Percentiles rank a stretch among this genome's conserved stretches.
Evolutionary conservation across 129 eudicot genomes (phyloP).

Genomic region (Glebionis coronaria): DNA sequence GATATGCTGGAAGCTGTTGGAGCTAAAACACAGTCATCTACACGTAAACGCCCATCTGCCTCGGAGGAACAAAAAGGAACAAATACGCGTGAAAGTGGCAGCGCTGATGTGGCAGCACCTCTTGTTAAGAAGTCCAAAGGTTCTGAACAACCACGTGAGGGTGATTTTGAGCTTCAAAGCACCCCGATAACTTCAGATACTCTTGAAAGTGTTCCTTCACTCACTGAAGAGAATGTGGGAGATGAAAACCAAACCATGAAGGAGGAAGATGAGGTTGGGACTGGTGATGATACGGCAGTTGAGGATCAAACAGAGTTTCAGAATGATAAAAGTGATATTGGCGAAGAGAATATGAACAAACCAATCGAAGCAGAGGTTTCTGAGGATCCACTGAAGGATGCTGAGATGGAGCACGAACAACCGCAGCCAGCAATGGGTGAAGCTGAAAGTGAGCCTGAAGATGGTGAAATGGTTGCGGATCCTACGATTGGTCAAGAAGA

Average conservation of each 20-base stretch:
- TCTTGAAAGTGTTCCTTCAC: conserved; percentile 27
- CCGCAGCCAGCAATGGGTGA: conserved; percentile 43
- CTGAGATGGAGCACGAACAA: conserved; percentile 48
- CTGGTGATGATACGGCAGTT: conserved; percentile 36
- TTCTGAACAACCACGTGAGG: conserved; percentile 44
- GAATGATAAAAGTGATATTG: conserved; percentile 35
- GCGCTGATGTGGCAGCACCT: conserved; percentile 46
- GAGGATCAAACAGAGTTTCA: conserved; percentile 37
- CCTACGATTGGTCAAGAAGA: conserved; percentile 34
- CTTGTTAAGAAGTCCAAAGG: conserved; percentile 53
- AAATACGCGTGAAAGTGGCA: conserved; percentile 32
- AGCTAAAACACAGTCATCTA: conserved; percentile 29
- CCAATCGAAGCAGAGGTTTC: conserved; percentile 37
- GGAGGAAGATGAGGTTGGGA: conserved; percentile 48
- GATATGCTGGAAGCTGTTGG: conserved; percentile 48
- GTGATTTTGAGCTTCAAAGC: conserved; percentile 39
- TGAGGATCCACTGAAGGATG: conserved; percentile 40
- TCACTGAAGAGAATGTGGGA: conserved; percentile 46
- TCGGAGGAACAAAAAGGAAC: conserved; percentile 55
- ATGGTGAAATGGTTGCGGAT: conserved; percentile 68
- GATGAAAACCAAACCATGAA: conserved; percentile 33
- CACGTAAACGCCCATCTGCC: conserved; percentile 63
- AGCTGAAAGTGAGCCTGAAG: conserved; percentile 68
- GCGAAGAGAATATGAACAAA: conserved; percentile 43
- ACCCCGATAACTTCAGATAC: conserved; percentile 25